Evolutionary conservation across 139 green algal genomes (phyloP).

Genomic region (Deuterostichococcus epilithicus): DNA sequence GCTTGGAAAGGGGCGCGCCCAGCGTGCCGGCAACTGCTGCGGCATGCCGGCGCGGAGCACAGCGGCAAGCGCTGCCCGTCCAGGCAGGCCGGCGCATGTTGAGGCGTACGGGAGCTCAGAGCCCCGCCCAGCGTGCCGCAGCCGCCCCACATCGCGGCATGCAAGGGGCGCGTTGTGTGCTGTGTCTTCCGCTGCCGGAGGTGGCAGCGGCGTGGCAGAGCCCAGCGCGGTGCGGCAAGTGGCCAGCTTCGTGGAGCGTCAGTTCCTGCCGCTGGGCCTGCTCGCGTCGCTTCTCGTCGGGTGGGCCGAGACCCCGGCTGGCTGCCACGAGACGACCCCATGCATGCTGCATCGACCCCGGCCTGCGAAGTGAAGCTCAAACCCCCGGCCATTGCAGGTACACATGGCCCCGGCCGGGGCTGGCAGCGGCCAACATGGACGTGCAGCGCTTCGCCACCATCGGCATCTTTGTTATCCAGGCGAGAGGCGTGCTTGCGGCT

Average conservation of each 20-base stretch:
- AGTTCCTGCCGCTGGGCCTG: conserved; percentile 26
- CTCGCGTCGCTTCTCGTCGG: conserved; percentile 16
- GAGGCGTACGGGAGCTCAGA: too few species aligned
- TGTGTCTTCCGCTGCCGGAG: too few species aligned
- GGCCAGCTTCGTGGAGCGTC: conserved; percentile 2
- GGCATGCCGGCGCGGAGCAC: too few species aligned
- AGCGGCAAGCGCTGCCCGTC: too few species aligned
- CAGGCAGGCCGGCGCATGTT: too few species aligned
- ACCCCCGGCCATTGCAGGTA: conserved; percentile 7
- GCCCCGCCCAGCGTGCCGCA: too few species aligned
- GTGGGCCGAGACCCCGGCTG: neutral
- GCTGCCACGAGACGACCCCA: neutral
- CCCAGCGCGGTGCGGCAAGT: neutral
- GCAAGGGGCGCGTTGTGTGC: too few species aligned
- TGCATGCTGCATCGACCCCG: neutral
- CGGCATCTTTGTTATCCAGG: conserved; percentile 44
- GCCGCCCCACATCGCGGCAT: too few species aligned
- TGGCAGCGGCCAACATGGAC: conserved; percentile 19
- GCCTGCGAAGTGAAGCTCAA: neutral
- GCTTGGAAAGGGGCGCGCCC: too few species aligned
- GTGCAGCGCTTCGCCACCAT: conserved; percentile 13
- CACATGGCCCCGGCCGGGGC: conserved; percentile 18
- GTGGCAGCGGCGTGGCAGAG: neutral
- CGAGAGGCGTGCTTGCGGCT: conserved; percentile 24
- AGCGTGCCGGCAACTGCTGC: too few species aligned